Conservation (phyloP, 306 rosid genomes). For the Castanopsis chinensis region DNA sequence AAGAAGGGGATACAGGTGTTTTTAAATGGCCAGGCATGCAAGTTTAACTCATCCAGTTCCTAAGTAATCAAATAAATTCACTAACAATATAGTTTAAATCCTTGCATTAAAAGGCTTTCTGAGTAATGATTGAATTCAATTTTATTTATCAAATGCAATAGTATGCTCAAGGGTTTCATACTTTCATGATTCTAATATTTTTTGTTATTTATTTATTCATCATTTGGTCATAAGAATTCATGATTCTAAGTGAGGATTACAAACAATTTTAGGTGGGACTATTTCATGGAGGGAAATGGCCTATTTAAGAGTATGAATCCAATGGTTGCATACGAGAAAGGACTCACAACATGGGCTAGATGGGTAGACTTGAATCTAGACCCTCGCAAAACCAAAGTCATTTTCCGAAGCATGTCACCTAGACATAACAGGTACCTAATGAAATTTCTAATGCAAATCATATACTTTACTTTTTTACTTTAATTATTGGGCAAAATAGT, state of each 20-base stretch:
- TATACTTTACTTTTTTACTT: background rate
- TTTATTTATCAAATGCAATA: background rate
- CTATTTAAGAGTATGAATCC: slow-evolving; percentile 65
- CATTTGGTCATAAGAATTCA: background rate
- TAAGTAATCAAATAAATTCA: too few species aligned
- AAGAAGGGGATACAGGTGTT: too few species aligned
- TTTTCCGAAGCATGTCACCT: slow-evolving; percentile 94
- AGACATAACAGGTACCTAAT: slow-evolving; percentile 79
- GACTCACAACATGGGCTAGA: slow-evolving; percentile 94
- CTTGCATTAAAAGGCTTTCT: too few species aligned
- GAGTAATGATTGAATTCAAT: too few species aligned
- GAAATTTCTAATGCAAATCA: background rate
- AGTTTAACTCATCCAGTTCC: too few species aligned
- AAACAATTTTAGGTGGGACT: slow-evolving; percentile 80
- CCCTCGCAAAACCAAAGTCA: slow-evolving; percentile 58
- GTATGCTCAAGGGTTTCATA: background rate
- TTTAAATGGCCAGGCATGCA: too few species aligned
- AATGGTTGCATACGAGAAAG: slow-evolving; percentile 93
- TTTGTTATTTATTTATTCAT: too few species aligned
- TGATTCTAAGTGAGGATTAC: background rate
- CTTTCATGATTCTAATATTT: slow-evolving; percentile 6
- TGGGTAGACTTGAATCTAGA: slow-evolving; percentile 87
- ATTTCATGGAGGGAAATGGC: slow-evolving; percentile 71
- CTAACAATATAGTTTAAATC: too few species aligned
- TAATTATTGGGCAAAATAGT: background rate